Conservation (phyloP, 805 yeast genomes). For the Starmera caribaea region DNA sequence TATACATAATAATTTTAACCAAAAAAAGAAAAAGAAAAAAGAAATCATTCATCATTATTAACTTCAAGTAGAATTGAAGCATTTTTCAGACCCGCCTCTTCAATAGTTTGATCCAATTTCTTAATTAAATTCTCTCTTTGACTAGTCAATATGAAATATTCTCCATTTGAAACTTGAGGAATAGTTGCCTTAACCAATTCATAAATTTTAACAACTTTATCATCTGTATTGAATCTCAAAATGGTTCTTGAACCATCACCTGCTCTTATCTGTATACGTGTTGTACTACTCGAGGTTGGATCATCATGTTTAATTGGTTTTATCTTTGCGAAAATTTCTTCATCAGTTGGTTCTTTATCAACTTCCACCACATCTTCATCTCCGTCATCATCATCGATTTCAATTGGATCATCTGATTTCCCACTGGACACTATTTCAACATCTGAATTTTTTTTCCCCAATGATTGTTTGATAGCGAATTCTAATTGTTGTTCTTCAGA, state of each 20-base stretch:
- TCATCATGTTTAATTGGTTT: conserved; percentile 46
- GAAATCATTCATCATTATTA: conserved; percentile 1
- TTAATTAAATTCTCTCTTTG: conserved; percentile 50
- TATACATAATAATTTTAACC: too few relatives aligned
- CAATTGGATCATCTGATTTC: conserved; percentile 12
- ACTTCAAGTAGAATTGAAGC: conserved; percentile 68
- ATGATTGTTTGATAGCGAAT: conserved; percentile 60
- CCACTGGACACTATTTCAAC: conserved; percentile 12
- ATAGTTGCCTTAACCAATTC: conserved; percentile 57
- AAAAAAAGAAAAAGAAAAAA: too few relatives aligned
- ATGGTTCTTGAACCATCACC: conserved; percentile 82
- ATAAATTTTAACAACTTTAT: conserved; percentile 50
- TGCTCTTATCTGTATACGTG: conserved; percentile 80
- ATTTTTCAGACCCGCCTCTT: conserved; percentile 70
- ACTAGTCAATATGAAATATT: conserved; percentile 45
- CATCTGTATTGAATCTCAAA: conserved; percentile 52
- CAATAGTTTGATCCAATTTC: conserved; percentile 46
- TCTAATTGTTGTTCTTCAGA: conserved; percentile 81
- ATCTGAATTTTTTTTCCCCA: conserved; percentile 21
- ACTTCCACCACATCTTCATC: conserved; percentile 5
- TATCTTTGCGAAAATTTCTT: conserved; percentile 41
- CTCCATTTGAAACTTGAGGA: conserved; percentile 27
- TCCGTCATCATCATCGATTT: conserved; percentile 15
- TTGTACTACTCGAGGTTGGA: conserved; percentile 38
- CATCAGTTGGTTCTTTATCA: conserved; percentile 22